Evolutionary conservation across 2,329 filamentous ascomycete genomes (phyloP).

Genomic region (Paraconiothyrium sp.): DNA sequence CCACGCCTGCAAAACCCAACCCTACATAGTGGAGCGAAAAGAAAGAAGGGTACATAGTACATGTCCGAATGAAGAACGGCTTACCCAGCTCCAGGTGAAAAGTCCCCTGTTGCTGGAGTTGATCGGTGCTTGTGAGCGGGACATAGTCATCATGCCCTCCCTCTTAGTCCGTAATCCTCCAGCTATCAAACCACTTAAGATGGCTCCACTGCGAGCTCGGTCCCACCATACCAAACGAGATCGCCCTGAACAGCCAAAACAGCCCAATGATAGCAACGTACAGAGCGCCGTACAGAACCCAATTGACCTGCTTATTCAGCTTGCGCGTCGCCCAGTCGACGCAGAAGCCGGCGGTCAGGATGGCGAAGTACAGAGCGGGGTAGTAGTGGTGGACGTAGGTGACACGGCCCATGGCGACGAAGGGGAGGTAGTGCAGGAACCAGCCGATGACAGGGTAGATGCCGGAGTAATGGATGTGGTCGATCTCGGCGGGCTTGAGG

Average conservation of each 20-base stretch:
- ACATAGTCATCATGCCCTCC: too few relatives aligned
- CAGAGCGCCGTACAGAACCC: slow-evolving; percentile 74
- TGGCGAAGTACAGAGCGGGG: slow-evolving; percentile 96
- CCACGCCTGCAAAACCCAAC: not conserved
- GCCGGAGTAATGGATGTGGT: slow-evolving; percentile 93
- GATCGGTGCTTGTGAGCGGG: not conserved
- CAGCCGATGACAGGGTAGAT: slow-evolving; percentile 92
- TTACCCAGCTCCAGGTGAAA: not conserved
- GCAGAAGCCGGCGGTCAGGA: slow-evolving; percentile 87
- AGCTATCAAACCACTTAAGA: slow-evolving; percentile 91
- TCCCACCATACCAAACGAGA: slow-evolving; percentile 96
- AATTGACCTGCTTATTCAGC: slow-evolving; percentile 70
- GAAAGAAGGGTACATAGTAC: not conserved
- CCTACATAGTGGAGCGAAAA: not conserved
- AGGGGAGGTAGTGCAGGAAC: slow-evolving; percentile 96
- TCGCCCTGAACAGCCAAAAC: slow-evolving; percentile 89
- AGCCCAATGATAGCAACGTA: slow-evolving; percentile 80
- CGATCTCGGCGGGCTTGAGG: slow-evolving; percentile 80
- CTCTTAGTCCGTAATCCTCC: slow-evolving; percentile 78
- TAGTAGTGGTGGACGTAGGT: slow-evolving; percentile 99
- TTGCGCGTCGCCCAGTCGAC: slow-evolving; percentile 82
- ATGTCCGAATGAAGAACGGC: not conserved
- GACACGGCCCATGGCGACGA: slow-evolving; percentile 96
- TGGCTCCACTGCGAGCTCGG: slow-evolving; percentile 84
- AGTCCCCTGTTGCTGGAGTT: too few relatives aligned